Evolutionary conservation across 495 filamentous ascomycete species (phyloP).

Genomic region (Annulohypoxylon stygium): DNA sequence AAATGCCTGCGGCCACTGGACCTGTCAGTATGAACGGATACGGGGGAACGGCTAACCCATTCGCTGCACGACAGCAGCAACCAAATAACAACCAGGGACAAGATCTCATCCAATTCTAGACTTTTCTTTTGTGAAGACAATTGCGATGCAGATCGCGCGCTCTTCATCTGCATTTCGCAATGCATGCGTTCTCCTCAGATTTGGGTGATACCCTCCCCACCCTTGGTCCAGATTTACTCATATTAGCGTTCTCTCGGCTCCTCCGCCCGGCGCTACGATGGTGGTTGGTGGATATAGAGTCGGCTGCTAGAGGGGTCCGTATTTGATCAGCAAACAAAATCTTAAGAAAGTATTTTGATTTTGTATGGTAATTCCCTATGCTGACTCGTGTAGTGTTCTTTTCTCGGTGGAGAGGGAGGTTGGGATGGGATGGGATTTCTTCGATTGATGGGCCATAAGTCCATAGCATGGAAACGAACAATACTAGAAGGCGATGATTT

Average conservation of each 20-base stretch:
- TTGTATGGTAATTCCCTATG: constrained; percentile 13
- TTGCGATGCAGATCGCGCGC: constrained; percentile 28
- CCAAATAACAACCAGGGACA: constrained; percentile 75
- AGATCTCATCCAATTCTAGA: constrained; percentile 93
- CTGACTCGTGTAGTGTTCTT: constrained; percentile 28
- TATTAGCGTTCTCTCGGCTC: constrained; percentile 22
- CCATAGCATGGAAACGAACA: constrained; percentile 33
- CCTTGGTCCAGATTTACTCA: constrained; percentile 31
- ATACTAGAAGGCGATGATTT: constrained; percentile 36
- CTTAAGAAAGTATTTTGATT: constrained; percentile 19
- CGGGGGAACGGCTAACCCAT: constrained; percentile 76
- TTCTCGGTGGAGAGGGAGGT: constrained; percentile 1
- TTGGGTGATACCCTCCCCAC: constrained; percentile 39
- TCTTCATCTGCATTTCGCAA: constrained; percentile 25
- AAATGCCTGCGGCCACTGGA: constrained; percentile 83
- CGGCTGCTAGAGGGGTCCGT: constrained; percentile 16
- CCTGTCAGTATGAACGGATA: constrained; percentile 66
- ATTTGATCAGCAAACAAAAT: constrained; percentile 35
- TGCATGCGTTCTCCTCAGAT: constrained; percentile 37
- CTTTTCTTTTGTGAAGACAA: constrained; percentile 20
- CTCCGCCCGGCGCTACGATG: constrained; percentile 18
- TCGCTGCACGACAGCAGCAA: constrained; percentile 73
- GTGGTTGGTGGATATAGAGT: constrained; percentile 28
- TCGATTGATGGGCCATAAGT: constrained; percentile 32
- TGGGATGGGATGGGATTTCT: constrained; percentile 17